Base-by-base conservation (phyloP, 495 filamentous ascomycete species). In the Podospora didyma region DNA sequence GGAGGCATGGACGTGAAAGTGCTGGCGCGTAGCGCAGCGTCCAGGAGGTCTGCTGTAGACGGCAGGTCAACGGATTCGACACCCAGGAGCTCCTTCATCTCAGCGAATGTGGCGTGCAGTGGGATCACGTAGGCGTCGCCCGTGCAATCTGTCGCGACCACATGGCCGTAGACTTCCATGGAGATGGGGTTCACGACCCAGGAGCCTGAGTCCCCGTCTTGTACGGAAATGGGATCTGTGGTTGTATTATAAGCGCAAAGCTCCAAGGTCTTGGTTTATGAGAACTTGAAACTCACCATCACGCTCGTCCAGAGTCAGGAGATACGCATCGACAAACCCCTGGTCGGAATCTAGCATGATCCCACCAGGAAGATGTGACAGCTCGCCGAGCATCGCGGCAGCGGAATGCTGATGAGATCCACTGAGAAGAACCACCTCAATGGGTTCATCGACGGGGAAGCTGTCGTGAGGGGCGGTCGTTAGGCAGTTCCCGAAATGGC, bases 61-160 rank as follows among this genome's bases (percentile, higher is more conserved):
- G 59, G 59, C 22, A 61, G 44, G 7, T 41, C 34, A 6, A 61
- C 59, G 0, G 48, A 56, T 23, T 50, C 31, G 3, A 57, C 34
- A 1, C 21, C 53, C 17, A 64, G 47, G 2, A 60, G 9, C 23
- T 53, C 19, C 45, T 61, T 54, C 49, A 69, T 67, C 31, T 69
- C 64, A 20, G 34, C 46, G 23, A 69, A 53, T n/a, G 51, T 51
- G 16, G 47, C 31, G n/a, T 52, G 39, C 22, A 68, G 41, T 12
- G 67, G 67, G 14, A 70, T 53, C 23, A 70, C 49, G 42, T 68
- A 68, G 1, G 58, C 60, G 11, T 62, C 60, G 22, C 65, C 64
- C n/a, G 61, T 61, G 11, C 49, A 47, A 57, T 68, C 65, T 3
- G 60, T 61, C 7, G 65, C 62, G 21, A 62, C 62, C 1, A 68